Base-by-base conservation (phyloP, 768 basidiomycete genomes). In the Botryobasidium botryosum region DNA sequence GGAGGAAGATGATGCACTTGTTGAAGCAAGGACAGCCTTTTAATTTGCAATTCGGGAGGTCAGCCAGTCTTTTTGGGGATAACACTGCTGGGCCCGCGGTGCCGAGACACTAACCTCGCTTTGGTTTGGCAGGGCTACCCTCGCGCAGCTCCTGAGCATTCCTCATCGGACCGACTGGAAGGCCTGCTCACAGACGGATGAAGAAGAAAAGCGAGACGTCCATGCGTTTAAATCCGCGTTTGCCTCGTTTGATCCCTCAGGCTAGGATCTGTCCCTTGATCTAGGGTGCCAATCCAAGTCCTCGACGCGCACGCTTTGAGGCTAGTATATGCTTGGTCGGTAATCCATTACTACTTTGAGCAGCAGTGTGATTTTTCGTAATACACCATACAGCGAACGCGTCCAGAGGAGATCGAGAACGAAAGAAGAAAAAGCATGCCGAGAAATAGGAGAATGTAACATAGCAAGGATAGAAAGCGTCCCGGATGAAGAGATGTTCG, bases 1-100 rank as follows among this genome's bases (percentile, higher is more conserved):
- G 91, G 21, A 68, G 69, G 50, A 81, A 72, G 62, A 66, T 97
- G 66, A 77, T 96, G 27, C 87, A 96, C 61, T 61, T 88, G 51
- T 73, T 96, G 55, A 77, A 77, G 56, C 74, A 77, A 26, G 68
- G 78, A 17, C 66, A 74, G 40, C 77, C 79, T 27, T 97, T 97
- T 57, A 78, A 77, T 51, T 66, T 97, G 36, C 88, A 96, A 58
- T 97, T 97, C 61, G 91, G 88, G 49, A 74, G 92, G 91, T 92
- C 57, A 56, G 75, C 32, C 32, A 7, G n/a, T 26, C 25, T 28
- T 36, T 25, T 26, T 1, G 6, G 6, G 25, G 12, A 39, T 6
- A 23, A 29, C 28, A 8, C 17, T 33, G 31, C 8, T 33, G 8
- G 31, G 17, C 31, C 31, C 10, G 8, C 17, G 17, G 8, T 33